Base-by-base conservation (phyloP, 2,329 filamentous ascomycete species). In the Grosmannia serpens region DNA sequence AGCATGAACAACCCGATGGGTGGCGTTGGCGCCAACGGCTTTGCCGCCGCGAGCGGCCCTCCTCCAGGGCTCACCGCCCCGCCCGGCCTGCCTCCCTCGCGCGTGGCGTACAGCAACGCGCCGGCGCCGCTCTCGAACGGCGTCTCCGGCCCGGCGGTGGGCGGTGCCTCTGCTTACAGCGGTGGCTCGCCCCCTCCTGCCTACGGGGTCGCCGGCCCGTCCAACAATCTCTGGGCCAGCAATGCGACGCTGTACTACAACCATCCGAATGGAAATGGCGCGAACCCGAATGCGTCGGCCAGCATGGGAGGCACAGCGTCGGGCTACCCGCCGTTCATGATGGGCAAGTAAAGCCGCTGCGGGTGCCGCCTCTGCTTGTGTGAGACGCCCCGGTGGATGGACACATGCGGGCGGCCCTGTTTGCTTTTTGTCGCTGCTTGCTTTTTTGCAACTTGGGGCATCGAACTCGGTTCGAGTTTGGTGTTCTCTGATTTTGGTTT, bases 51-150 rank as follows among this genome's bases (percentile, higher is more conserved):
- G 38, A 87, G 78, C 65, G 85, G 89, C 0, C 91, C 91, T 27
- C 91, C 91, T 15, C 91, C 91, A 0, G 91, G 91, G 2, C 79
- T 96, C 10, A 70, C 83, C 1, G 84, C 83, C 8, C 91, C 91
- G 17, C 88, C 89, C 2, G 89, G 88, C 15, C 75, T 92, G 38
- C 77, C 74, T 17, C 68, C 52, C 6, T 64, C 64, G 53, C 67
- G 71, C 35, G 56, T 54, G 11, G 35, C 31, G 5, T 46, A 55
- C 38, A 59, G 24, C 50, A 35, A n/a, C 22, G 51, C 29, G 26
- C 24, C 53, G 15, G 13, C 41, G 8, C 29, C 55, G 8, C 51
- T 55, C 22, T 15, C 35, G 26, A 55, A 52, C 49, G 56, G 57
- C 20, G 15, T 17, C 3, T 20, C 53, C 4, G 29, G 24, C 7